Conservation (phyloP, 2,329 filamentous ascomycete genomes). For the Penicillium sp. region DNA sequence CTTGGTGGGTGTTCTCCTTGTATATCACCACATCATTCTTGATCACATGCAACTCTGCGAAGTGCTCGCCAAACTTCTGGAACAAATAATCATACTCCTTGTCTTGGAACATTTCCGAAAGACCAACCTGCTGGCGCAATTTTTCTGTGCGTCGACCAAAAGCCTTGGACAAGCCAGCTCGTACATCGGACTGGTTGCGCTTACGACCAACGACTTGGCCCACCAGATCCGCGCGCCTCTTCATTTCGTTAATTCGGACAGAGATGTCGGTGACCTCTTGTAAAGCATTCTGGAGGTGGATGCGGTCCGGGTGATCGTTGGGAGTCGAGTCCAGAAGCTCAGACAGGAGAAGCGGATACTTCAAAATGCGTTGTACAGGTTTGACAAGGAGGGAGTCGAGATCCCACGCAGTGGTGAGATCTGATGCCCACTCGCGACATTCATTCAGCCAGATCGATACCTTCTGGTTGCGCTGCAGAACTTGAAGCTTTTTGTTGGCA, state of each 20-base stretch:
- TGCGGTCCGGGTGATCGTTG: slow-evolving; percentile 80
- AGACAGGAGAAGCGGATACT: slow-evolving; percentile 86
- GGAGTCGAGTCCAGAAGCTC: slow-evolving; percentile 81
- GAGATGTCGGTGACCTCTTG: slow-evolving; percentile 69
- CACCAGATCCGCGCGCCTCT: slow-evolving; percentile 91
- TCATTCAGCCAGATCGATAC: slow-evolving; percentile 84
- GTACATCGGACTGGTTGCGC: slow-evolving; percentile 86
- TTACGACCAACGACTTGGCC: slow-evolving; percentile 86
- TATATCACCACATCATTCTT: slow-evolving; percentile 94
- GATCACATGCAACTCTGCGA: slow-evolving; percentile 88
- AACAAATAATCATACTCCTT: slow-evolving; percentile 78
- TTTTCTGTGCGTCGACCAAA: slow-evolving; percentile 91
- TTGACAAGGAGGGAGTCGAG: slow-evolving; percentile 96
- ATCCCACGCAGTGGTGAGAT: slow-evolving; percentile 93
- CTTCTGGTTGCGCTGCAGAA: slow-evolving; percentile 60
- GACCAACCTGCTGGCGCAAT: slow-evolving; percentile 72
- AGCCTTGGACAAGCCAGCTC: slow-evolving; percentile 82
- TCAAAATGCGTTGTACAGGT: slow-evolving; percentile 90
- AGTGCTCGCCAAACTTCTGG: slow-evolving; percentile 90
- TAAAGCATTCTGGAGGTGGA: slow-evolving; percentile 72
- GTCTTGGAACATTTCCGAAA: slow-evolving; percentile 75
- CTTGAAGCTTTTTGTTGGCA: slow-evolving; percentile 66
- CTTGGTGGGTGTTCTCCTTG: slow-evolving; percentile 77
- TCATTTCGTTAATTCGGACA: slow-evolving; percentile 85
- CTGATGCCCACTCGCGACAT: slow-evolving; percentile 89